Evolutionary conservation across 345 rosid species (phyloP).

Genomic region (Acer saccharum): DNA sequence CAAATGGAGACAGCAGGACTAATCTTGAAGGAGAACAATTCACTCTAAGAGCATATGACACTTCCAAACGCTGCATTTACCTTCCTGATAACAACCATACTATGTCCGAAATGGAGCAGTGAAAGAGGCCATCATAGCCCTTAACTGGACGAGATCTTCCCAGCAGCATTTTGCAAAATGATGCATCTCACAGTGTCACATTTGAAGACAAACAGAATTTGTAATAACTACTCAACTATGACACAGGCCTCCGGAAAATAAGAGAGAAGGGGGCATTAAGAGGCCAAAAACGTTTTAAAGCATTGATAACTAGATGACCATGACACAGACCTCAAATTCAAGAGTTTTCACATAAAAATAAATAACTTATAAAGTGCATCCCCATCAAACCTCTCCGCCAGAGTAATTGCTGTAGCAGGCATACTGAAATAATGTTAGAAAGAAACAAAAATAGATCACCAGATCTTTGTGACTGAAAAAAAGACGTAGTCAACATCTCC

Average conservation of each 20-base stretch:
- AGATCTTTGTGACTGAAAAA: conserved; percentile 37
- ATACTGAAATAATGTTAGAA: conserved; percentile 72
- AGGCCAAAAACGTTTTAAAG: conserved; percentile 27
- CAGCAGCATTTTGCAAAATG: conserved; percentile 92
- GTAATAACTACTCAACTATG: conserved; percentile 44
- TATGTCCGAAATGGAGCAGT: conserved; percentile 79
- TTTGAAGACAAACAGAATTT: conserved; percentile 47
- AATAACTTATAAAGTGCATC: conserved; percentile 45
- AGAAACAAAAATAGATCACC: conserved; percentile 34
- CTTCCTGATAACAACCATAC: conserved; percentile 86
- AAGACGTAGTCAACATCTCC: conserved; percentile 29
- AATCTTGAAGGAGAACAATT: conserved; percentile 68
- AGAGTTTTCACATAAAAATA: conserved; percentile 40
- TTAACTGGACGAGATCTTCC: conserved; percentile 87
- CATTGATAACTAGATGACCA: conserved; percentile 37
- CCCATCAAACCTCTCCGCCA: conserved; percentile 72
- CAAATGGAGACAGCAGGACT: conserved; percentile 39
- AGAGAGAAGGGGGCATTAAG: conserved; percentile 24
- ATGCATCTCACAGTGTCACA: conserved; percentile 71
- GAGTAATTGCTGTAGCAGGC: conserved; percentile 71
- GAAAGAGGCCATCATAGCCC: conserved; percentile 91
- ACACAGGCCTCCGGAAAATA: conserved; percentile 33
- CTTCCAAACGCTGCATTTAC: conserved; percentile 91
- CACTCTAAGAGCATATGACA: conserved; percentile 70
- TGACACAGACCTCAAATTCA: conserved; percentile 36